Evolutionary conservation across 768 basidiomycete genomes (phyloP), one percentile per base, ranked within the genome.

Genomic region (Pulveroboletus frians): DNA sequence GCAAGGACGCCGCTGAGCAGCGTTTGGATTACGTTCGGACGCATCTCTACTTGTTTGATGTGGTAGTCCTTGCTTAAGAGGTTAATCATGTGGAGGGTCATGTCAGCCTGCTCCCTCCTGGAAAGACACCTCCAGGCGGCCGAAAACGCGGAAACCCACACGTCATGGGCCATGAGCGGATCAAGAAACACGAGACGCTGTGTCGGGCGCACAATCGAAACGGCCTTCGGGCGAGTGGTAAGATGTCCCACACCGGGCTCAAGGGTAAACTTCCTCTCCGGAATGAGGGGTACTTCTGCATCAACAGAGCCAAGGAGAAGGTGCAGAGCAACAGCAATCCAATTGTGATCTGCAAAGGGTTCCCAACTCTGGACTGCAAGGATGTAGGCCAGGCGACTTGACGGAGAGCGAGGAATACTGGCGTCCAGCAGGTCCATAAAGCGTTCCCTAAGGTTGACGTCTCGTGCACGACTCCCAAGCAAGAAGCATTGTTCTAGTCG

Each of bases 301-400:
- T 81, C 78, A 14, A 80, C 71, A n/a, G 79, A 73, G n/a, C 91
- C 89, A 15, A 98, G 78, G 9, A 98, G 71, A 30, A 97, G 81
- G 60, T 95, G 88, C 23, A 97, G 73, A 14, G 93, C 92, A 17
- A 98, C 77, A 56, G 88, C 85, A 30, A 94, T 85, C 96, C 96
- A 99, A 59, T 96, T 92, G 47, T 88, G 81, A 52, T 95, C 92
- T 3, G 89, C 82, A 17, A 99, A 69, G 2, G 85, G 80, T 49
- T 98, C 96, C 96, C 96, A 99, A 58, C 77, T 92, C 68, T 98
- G 95, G 14, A 94, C 86, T 21, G 88, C 92, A 34, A 95, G 74
- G 54, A 98, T 83, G 66, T 94, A 97, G 35, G 87, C 85, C 40
- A 99, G 67, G 23, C 96, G 86, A 51, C 78, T 83, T 50, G 81